phyloP scores from a whole-genome alignment of 371 early-diverging fungal species.

The Haplosporangium sp. region DNA sequence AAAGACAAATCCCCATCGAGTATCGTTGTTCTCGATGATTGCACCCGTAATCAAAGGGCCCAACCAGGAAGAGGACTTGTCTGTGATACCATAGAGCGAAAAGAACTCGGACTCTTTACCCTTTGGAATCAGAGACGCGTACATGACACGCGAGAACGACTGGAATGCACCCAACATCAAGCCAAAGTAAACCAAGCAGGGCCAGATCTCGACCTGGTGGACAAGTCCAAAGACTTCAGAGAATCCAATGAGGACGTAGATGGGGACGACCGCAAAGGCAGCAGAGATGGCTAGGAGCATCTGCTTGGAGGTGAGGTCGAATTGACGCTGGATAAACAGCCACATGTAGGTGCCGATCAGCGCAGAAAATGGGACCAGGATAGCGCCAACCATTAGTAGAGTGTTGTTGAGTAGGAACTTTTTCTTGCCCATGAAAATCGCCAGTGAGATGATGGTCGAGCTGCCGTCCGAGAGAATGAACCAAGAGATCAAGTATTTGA shows the following conservation, averaged over 20 bases:
- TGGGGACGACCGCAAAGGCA: constrained; percentile 55
- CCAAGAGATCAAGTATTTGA: constrained; percentile 59
- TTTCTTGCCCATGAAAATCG: constrained; percentile 63
- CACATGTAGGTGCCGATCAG: constrained; percentile 64
- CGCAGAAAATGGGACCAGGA: constrained; percentile 61
- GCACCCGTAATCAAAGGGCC: constrained; percentile 71
- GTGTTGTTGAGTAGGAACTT: constrained; percentile 49
- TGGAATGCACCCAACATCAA: constrained; percentile 67
- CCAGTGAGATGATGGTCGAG: constrained; percentile 56
- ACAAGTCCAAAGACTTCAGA: constrained; percentile 60
- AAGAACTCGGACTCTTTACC: constrained; percentile 68
- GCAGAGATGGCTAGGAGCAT: constrained; percentile 43
- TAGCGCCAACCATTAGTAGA: constrained; percentile 56
- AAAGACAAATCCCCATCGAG: constrained; percentile 59
- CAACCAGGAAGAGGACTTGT: constrained; percentile 72
- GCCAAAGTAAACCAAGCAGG: constrained; percentile 61
- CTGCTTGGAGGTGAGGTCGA: constrained; percentile 50
- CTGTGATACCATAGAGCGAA: constrained; percentile 68
- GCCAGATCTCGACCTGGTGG: constrained; percentile 58
- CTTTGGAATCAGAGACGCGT: constrained; percentile 57
- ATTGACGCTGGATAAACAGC: constrained; percentile 58
- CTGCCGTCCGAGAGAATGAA: constrained; percentile 60
- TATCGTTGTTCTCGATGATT: constrained; percentile 57
- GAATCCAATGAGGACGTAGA: constrained; percentile 70
- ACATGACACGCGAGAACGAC: constrained; percentile 61